A percentile compares a stretch with the other conserved stretches of the same genome.
phyloP scores from a whole-genome alignment of 2,329 filamentous ascomycete genomes.

The Colletotrichum tofieldiae region DNA sequence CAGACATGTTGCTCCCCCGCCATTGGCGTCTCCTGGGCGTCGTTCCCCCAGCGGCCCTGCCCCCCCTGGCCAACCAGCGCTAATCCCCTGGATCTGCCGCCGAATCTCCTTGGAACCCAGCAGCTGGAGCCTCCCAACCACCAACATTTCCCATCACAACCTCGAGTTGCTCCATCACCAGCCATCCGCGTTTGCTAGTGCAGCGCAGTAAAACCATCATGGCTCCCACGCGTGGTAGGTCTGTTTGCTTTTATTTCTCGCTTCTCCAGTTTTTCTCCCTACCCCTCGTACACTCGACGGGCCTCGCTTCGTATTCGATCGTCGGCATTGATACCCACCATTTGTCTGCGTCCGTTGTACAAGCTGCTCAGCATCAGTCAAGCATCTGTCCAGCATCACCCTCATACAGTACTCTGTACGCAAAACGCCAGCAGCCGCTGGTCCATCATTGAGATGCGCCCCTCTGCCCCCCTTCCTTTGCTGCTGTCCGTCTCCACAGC shows the following conservation, averaged over 20 bases:
- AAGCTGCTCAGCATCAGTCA: not conserved
- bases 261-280: constrained; percentile 34
- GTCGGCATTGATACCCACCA: constrained; percentile 23
- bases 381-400: not conserved
- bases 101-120: constrained; percentile 25
- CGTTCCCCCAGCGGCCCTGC: not conserved
- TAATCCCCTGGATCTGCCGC: constrained; percentile 12
- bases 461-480: constrained; percentile 46
- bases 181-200: constrained; percentile 42
- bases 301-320: constrained; percentile 17
- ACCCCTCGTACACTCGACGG: not conserved
- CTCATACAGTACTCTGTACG: not conserved
- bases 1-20: not conserved
- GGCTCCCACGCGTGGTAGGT: constrained; percentile 32
- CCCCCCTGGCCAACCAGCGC: constrained; percentile 24
- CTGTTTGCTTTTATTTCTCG: constrained; percentile 28
- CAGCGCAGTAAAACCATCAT: constrained; percentile 41
- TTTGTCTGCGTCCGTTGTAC: constrained; percentile 10
- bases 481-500: constrained; percentile 47
- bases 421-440: constrained; percentile 6
- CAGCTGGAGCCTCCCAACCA: constrained; percentile 42
- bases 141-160: constrained; percentile 42
- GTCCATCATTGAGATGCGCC: constrained; percentile 50
- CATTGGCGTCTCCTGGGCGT: not conserved
- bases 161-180: constrained; percentile 23